Base-by-base conservation (phyloP, 345 rosid genomes). In the Murraya koenigii region DNA sequence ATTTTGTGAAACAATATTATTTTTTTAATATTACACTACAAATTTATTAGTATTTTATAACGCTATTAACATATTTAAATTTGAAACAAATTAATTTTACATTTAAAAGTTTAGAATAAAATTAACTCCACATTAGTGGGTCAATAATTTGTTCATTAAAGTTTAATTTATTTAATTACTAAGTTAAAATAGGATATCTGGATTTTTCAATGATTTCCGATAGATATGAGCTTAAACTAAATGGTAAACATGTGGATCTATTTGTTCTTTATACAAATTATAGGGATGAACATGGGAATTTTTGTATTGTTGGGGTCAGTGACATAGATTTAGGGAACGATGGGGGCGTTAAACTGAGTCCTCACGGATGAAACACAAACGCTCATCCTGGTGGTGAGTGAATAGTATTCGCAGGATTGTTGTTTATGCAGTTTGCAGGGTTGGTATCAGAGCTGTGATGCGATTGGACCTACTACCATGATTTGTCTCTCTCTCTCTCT, bases 381-480 rank as follows among this genome's bases (percentile, higher is more conserved):
- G 3, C 49, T 44, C 5, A 3, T 25, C 9, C 13, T 26, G 5
- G 13, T 15, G 7, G 66, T 20, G 72, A 65, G 76, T 36, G 76
- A 47, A 65, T 65, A 41, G 14, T 14, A 56, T 22, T 71, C 33
- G 75, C 14, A 17, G 49, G 49, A 11, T 44, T 44, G 49, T 58
- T 0, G 67, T 65, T 73, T 66, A n/a, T 25, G 59, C 63, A 71
- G 62, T n/a, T 74, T 39, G 68, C 22, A 38, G 39, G 30, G 67
- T 25, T 59, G 67, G 35, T 7, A 36, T 38, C 14, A 35, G 49
- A 5, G 56, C 56, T 19, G 23, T 32, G 68, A 26, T 41, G 76
- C 60, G 81, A 64, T 71, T 14, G 70, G 75, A 62, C 80, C 75
- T 35, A 69, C 75, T 7, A 25, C 23, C 25, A 33, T 71, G 76